Percentiles rank a stretch among this genome's conserved stretches.
phyloP scores from a whole-genome alignment of 140 eudicot species.

The Anethum foeniculum region DNA sequence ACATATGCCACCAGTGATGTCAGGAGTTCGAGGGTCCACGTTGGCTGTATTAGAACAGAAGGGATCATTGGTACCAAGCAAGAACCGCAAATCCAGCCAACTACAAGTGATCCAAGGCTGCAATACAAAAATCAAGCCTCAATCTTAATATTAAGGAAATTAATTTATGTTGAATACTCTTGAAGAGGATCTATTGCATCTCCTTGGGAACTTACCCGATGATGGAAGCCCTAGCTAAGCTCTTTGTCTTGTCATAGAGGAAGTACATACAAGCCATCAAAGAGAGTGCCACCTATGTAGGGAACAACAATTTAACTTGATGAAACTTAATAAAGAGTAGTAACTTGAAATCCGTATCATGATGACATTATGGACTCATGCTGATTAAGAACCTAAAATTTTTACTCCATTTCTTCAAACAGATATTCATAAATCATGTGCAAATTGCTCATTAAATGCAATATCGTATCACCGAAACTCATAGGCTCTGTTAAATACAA shows the following conservation, averaged over 20 bases:
- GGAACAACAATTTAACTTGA: neutral
- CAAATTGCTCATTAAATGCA: neutral
- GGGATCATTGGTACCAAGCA: slow-evolving; percentile 65
- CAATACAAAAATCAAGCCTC: slow-evolving; percentile 1
- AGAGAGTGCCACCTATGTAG: slow-evolving; percentile 72
- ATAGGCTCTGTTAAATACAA: neutral
- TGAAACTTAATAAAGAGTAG: neutral
- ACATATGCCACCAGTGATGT: slow-evolving; percentile 65
- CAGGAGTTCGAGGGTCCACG: slow-evolving; percentile 85
- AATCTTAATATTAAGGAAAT: neutral
- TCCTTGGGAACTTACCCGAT: slow-evolving; percentile 52
- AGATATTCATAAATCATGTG: neutral
- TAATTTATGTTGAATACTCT: neutral
- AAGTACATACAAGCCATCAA: slow-evolving; percentile 86
- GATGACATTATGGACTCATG: neutral
- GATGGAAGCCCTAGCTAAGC: slow-evolving; percentile 58
- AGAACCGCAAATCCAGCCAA: slow-evolving; percentile 84
- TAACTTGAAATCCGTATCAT: neutral
- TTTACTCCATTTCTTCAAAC: neutral
- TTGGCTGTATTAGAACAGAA: slow-evolving; percentile 48
- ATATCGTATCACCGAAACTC: neutral
- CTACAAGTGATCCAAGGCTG: slow-evolving; percentile 86
- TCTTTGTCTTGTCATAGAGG: slow-evolving; percentile 88
- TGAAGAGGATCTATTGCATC: neutral
- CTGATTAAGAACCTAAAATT: neutral